These are phyloP conservation scores for Podospora didyma DNA, from an alignment of 495 filamentous ascomycete genomes.

Conservation along the genomic window DNA sequence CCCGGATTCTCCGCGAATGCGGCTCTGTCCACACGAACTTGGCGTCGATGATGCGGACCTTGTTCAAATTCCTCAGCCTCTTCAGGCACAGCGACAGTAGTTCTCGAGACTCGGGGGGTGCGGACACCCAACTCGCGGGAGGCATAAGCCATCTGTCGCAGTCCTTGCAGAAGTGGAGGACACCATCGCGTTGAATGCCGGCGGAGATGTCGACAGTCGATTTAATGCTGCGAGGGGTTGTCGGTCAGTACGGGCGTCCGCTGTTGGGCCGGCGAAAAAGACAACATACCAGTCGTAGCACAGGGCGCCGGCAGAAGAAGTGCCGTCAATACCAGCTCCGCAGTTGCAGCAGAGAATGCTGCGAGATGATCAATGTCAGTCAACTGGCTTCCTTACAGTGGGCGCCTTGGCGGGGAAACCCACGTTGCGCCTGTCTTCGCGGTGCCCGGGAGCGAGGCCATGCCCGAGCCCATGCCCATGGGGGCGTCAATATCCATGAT, in stretches of 20 bases:
- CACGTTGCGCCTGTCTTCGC: conserved; percentile 56
- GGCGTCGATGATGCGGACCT: conserved; percentile 89
- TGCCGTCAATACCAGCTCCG: conserved; percentile 88
- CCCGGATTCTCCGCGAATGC: conserved; percentile 81
- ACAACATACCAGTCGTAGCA: conserved; percentile 71
- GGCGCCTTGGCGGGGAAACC: conserved; percentile 14
- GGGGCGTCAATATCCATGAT: conserved; percentile 67
- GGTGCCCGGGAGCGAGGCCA: conserved; percentile 47
- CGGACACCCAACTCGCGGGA: conserved; percentile 77
- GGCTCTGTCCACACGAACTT: conserved; percentile 98
- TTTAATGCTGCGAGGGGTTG: conserved; percentile 52
- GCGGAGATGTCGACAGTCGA: conserved; percentile 89
- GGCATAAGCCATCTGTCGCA: conserved; percentile 94
- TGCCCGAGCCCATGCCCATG: conserved; percentile 52
- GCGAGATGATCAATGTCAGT: conserved; percentile 13
- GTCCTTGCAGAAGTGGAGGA: conserved; percentile 79
- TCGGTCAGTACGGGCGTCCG: not conserved
- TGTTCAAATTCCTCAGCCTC: conserved; percentile 73
- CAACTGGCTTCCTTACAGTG: not conserved
- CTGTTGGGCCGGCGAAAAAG: not conserved
- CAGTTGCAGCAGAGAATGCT: conserved; percentile 96
- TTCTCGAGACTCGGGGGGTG: conserved; percentile 79
- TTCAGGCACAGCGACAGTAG: conserved; percentile 84
- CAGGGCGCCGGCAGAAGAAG: conserved; percentile 77
- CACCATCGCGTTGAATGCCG: conserved; percentile 82